Conservation (phyloP, 2,329 filamentous ascomycete species). For the Cladophialophora exuberans region DNA sequence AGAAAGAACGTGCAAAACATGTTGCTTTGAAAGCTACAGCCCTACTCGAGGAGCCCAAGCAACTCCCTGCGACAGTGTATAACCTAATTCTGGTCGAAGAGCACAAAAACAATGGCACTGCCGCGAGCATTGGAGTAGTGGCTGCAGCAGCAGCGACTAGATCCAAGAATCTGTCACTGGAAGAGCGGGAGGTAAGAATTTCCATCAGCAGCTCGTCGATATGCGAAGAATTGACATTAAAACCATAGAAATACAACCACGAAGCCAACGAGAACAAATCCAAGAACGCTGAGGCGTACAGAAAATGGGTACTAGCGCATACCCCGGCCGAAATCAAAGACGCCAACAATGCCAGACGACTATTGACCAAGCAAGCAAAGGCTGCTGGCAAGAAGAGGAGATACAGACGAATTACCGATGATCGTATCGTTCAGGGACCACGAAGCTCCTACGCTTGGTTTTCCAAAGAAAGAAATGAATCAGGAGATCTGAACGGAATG, state of each 20-base stretch:
- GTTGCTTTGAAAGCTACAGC: conserved; percentile 18
- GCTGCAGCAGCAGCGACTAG: conserved; percentile 30
- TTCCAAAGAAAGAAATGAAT: conserved; percentile 46
- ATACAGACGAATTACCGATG: conserved; percentile 52
- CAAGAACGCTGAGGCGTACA: conserved; percentile 49
- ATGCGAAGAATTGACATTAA: conserved; percentile 1
- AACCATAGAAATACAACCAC: conserved; percentile 56
- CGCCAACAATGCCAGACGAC: conserved; percentile 62
- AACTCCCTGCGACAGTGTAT: conserved; percentile 35
- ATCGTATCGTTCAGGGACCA: conserved; percentile 54
- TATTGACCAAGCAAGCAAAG: conserved; percentile 31
- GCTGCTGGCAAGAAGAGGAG: conserved; percentile 20
- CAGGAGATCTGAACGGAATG: conserved; percentile 57
- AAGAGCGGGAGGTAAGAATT: conserved; percentile 43
- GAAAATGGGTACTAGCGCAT: conserved; percentile 59
- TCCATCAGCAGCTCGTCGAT: background rate
- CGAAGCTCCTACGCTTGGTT: conserved; percentile 49
- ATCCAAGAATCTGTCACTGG: conserved; percentile 39
- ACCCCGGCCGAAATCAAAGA: conserved; percentile 60
- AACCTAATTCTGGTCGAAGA: conserved; percentile 34
- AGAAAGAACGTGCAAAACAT: conserved; percentile 33
- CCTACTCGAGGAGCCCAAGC: conserved; percentile 39
- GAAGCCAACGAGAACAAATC: conserved; percentile 52
- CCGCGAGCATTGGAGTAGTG: conserved; percentile 2
- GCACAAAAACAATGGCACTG: background rate